A percentile compares a stretch with the other conserved stretches of the same genome.
phyloP scores from a whole-genome alignment of 1,139 yeast genomes.

The Diutina catenulata region DNA sequence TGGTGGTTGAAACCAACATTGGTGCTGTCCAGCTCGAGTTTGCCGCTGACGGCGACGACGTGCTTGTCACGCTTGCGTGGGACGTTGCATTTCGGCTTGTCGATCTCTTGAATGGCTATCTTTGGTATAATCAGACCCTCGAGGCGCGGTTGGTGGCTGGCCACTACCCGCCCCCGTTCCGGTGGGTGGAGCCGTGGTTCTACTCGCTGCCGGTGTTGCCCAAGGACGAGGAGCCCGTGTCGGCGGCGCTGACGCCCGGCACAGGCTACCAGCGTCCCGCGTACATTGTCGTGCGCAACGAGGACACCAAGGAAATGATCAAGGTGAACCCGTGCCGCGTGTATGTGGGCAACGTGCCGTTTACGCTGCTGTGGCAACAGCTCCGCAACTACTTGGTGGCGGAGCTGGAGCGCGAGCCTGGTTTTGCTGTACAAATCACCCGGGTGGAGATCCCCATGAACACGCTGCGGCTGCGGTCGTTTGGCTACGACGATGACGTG shows the following conservation, averaged over 20 bases:
- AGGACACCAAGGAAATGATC: constrained; percentile 8
- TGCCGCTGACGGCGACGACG: background rate
- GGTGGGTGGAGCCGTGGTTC: background rate
- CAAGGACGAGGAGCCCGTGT: background rate
- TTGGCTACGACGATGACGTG: background rate
- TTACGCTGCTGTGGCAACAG: constrained; percentile 42
- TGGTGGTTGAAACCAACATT: background rate
- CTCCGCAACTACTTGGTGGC: constrained; percentile 34
- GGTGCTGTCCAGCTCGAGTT: background rate
- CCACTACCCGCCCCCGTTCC: background rate
- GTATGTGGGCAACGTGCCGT: constrained; percentile 50
- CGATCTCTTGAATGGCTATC: background rate
- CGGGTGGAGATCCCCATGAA: constrained; percentile 45
- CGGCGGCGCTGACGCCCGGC: background rate
- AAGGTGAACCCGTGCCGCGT: constrained; percentile 28
- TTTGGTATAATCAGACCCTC: background rate
- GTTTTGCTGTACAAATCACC: constrained; percentile 19
- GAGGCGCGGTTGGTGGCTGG: background rate
- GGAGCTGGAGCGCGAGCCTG: constrained; percentile 18
- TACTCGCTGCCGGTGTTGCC: background rate
- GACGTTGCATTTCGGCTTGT: background rate
- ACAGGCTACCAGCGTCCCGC: background rate
- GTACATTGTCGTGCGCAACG: background rate
- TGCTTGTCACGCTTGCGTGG: background rate
- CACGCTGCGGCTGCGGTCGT: background rate